Conservation (phyloP, 345 rosid genomes). For the Orychophragmus violaceus region DNA sequence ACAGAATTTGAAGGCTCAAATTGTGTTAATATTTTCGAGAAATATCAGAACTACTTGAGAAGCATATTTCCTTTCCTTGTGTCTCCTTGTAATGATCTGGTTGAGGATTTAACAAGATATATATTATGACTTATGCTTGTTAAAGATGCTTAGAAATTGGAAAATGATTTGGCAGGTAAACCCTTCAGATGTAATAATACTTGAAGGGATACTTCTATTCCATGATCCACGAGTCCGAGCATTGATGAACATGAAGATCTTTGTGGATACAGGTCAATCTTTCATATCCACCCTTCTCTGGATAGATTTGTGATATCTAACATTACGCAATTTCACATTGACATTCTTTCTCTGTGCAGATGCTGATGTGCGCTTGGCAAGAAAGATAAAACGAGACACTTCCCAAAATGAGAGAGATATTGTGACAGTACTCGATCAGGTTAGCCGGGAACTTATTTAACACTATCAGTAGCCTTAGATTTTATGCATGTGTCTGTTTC, state of each 20-base stretch:
- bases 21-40: not conserved
- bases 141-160: not conserved
- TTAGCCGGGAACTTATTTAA: slow-evolving; percentile 7
- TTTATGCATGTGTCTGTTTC: not conserved
- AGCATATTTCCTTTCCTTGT: not conserved
- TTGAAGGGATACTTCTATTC: slow-evolving; percentile 85
- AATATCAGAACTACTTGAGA: not conserved
- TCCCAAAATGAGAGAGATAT: slow-evolving; percentile 80
- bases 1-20: slow-evolving; percentile 3
- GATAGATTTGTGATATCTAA: not conserved
- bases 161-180: slow-evolving; percentile 54
- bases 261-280: slow-evolving; percentile 80
- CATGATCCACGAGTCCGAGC: slow-evolving; percentile 79
- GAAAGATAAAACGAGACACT: slow-evolving; percentile 90
- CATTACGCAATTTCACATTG: not conserved
- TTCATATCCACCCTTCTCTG: slow-evolving; percentile 1
- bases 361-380: slow-evolving; percentile 94
- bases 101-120: slow-evolving; percentile 1
- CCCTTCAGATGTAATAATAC: slow-evolving; percentile 84
- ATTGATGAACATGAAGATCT: slow-evolving; percentile 91
- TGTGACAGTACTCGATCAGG: slow-evolving; percentile 85
- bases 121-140: not conserved
- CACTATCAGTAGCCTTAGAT: not conserved
- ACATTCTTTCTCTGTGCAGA: slow-evolving; percentile 61
- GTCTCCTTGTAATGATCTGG: not conserved